Evolutionary conservation across 805 yeast species (phyloP), one percentile per base, ranked within the genome.

Genomic region (Candida ponderosae): DNA sequence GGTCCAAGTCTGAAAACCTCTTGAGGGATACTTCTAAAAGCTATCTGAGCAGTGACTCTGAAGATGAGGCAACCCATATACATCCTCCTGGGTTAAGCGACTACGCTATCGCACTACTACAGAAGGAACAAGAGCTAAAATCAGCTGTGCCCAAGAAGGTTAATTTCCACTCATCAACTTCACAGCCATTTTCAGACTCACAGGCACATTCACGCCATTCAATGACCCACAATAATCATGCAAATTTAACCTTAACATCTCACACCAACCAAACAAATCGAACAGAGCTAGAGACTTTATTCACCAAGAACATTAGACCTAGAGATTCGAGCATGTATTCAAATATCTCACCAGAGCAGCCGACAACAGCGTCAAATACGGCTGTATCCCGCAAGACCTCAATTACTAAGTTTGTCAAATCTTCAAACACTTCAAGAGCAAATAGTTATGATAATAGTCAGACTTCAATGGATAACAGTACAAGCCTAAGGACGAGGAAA

Each of bases 81-180:
- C 62, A 70, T 32, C 81, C 81, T 1, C 83, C 83, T 3, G 75
- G 74, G 13, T 60, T 76, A 41, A 75, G 81, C 48, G 66, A 75
- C 6, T 77, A 75, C 48, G 74, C 79, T 28, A 62, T 72, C 17
- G 80, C 77, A 19, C 55, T 76, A 18, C 56, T 76, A 29, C 64
- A 68, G 30, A 63, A 57, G 17, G 54, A 46, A 29, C 47, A 54
- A 49, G 44, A 42, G 10, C 20, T 18, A 17, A 10, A 18, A 31
- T n/a, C 20, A 14, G 35, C 35, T 15, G 19, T 40, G 32, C 40
- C 46, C 40, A 51, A 51, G 35, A 44, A 45, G 27, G 56, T 53
- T 14, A 51, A 50, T 43, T 51, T 51, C 29, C 38, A 18, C 16
- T 20, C 14, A 30, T 18, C 16, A n/a, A n/a, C n/a, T n/a, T n/a